phyloP scores from a whole-genome alignment of 2,329 filamentous ascomycete species.

The Alternaria novae-zelandiae region DNA sequence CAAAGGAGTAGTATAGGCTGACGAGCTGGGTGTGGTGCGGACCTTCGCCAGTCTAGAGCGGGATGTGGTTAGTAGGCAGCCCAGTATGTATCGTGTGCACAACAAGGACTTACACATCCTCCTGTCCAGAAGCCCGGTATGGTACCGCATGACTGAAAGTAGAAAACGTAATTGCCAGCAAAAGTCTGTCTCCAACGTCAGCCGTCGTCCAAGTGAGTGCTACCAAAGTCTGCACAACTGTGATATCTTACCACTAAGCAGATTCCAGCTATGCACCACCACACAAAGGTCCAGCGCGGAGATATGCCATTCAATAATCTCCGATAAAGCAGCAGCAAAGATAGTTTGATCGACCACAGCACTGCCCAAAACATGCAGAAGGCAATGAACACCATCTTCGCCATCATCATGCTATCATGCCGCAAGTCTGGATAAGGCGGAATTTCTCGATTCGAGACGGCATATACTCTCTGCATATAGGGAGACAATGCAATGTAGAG shows the following conservation, averaged over 20 bases:
- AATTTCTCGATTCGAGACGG: conserved; percentile 26
- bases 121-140: conserved; percentile 18
- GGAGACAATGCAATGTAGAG: conserved; percentile 47
- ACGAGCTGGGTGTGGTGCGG: conserved; percentile 29
- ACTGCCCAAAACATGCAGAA: conserved; percentile 48
- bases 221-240: not conserved
- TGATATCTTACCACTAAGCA: conserved; percentile 36
- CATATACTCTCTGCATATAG: conserved; percentile 39
- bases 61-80: not conserved
- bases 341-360: conserved; percentile 50
- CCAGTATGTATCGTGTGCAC: not conserved
- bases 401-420: conserved; percentile 36
- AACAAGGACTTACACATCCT: conserved; percentile 5
- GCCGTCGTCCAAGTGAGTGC: not conserved
- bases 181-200: conserved; percentile 31
- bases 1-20: conserved; percentile 23
- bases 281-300: conserved; percentile 37
- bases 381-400: conserved; percentile 48
- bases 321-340: conserved; percentile 47
- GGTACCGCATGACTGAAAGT: conserved; percentile 43
- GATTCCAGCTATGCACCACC: conserved; percentile 43
- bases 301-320: conserved; percentile 37
- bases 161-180: conserved; percentile 43
- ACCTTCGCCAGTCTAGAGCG: not conserved
- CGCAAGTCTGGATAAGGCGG: conserved; percentile 33